Evolutionary conservation across 1,284 basidiomycete species (phyloP), one percentile per base, ranked within the genome.

Genomic region (Ganoderma boninense): DNA sequence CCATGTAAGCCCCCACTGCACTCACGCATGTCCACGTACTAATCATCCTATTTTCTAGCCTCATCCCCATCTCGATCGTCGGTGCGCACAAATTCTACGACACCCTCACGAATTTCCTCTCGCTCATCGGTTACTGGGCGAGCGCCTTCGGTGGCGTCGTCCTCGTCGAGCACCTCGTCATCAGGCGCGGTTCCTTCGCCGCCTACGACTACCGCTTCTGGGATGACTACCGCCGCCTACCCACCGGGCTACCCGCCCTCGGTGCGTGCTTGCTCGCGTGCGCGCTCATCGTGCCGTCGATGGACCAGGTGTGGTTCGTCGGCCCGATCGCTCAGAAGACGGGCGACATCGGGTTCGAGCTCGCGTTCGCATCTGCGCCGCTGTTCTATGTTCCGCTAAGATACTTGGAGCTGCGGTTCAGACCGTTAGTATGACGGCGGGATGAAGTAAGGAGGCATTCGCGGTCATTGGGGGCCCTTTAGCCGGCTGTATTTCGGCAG

Each of bases 261-360:
- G 79, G 79, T 0, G 88, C 92, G 10, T 83, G 82, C 26, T 63
- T 87, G 0, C 74, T 85, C 46, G 84, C 87, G 3, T 89, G 90
- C 71, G 87, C 80, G 32, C 82, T 93, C 20, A 82, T 92, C n/a
- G 82, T 94, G 26, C 91, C 90, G 20, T 87, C 84, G 73, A 94
- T 94, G 88, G 80, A 87, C 68, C 92, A 94, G 78, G 87, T 86
- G 10, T 94, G 92, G 92, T 94, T 88, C 75, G 81, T 84, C 0
- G 93, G 93, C 1, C 92, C 92, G 2, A 88, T 94, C 57, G 93
- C 89, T n/a, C 76, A 82, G 69, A 84, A 68, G n/a, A 86, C 92
- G 20, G 93, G 93, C 0, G 93, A 94, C 79, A 89, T 94, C 70
- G 93, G 92, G n/a, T 92, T 94, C 70, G 91, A 93, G 80, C 79